Base-by-base conservation (phyloP, 106 monocot species). In the Posidonia australis region DNA sequence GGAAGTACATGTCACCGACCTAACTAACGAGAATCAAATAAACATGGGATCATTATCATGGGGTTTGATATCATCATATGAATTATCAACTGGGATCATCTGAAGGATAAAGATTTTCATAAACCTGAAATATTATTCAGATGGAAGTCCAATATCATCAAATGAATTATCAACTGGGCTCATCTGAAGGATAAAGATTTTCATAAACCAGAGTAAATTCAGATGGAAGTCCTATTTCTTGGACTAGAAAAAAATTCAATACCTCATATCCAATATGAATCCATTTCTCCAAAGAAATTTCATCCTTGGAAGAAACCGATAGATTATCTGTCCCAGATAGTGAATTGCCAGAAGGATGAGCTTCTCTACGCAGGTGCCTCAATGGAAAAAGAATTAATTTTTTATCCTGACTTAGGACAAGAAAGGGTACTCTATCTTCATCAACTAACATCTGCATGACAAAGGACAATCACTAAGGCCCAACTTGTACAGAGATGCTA, bases 381-480 rank as follows among this genome's bases (percentile, higher is more conserved):
- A 17, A 3, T 52, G 26, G 32, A 5, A 27, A 45, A 41, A 17
- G 27, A 19, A 19, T 24, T 0, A 42, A 26, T 18, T 53, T 43
- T 25, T 24, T 10, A 25, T 13, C 46, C 10, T 30, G 24, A 58
- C 44, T 56, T 43, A 20, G 13, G 52, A 21, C 48, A 62, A 3
- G 47, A 54, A 48, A 17, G 51, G 36, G 41, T 18, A 13, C 41
- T 27, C 54, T 26, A 44, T 65, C 11, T 23, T 41, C 43, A 49
- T 12, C n/a, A 49, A 10, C 49, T 19, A 19, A 49, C 49, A 49
- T 49, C 49, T 49, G 16, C 49, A 49, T 19, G 49, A 49, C 49
- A 14, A 31, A 72, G 67, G 26, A 36, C 36, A 20, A 18, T 36
- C 48, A 61, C 51, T 31, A 70, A 66, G 70, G 67, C 54, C 72